Evolutionary conservation across 2,329 filamentous ascomycete species (phyloP).

Genomic region (Penicillium sp.): DNA sequence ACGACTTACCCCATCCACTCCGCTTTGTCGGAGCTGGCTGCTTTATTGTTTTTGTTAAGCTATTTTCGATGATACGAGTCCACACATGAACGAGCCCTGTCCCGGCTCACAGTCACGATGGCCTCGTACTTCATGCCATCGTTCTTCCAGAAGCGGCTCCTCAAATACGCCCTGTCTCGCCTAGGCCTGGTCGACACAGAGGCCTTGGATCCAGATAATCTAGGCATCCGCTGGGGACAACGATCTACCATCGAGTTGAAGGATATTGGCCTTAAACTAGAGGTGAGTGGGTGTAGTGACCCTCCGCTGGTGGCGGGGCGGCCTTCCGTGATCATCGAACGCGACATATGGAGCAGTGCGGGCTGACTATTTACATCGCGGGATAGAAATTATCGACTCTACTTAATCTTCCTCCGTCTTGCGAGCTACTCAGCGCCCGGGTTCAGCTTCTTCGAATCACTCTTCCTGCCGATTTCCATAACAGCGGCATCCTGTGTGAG

Average conservation of each 20-base stretch:
- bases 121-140: slow-evolving; percentile 72
- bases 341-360: slow-evolving; percentile 1
- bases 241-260: slow-evolving; percentile 80
- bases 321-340: slow-evolving; percentile 2
- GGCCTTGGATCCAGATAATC: slow-evolving; percentile 77
- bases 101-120: slow-evolving; percentile 53
- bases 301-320: slow-evolving; percentile 4
- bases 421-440: slow-evolving; percentile 70
- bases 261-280: slow-evolving; percentile 76
- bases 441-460: slow-evolving; percentile 75
- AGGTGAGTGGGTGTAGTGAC: slow-evolving; percentile 53
- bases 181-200: slow-evolving; percentile 86
- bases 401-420: slow-evolving; percentile 69
- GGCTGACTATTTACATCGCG: slow-evolving; percentile 25
- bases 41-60: slow-evolving; percentile 11
- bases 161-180: slow-evolving; percentile 79
- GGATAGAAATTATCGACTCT: slow-evolving; percentile 72
- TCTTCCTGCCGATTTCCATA: slow-evolving; percentile 83
- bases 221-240: slow-evolving; percentile 79
- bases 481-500: slow-evolving; percentile 77
- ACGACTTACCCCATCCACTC: slow-evolving; percentile 3
- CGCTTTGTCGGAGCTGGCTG: slow-evolving; percentile 6
- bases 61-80: slow-evolving; percentile 30
- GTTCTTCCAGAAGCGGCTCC: slow-evolving; percentile 79
- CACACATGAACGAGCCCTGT: slow-evolving; percentile 27